Base-by-base conservation (phyloP, 129 eudicot species). In the Centrapalus pauciflorus region DNA sequence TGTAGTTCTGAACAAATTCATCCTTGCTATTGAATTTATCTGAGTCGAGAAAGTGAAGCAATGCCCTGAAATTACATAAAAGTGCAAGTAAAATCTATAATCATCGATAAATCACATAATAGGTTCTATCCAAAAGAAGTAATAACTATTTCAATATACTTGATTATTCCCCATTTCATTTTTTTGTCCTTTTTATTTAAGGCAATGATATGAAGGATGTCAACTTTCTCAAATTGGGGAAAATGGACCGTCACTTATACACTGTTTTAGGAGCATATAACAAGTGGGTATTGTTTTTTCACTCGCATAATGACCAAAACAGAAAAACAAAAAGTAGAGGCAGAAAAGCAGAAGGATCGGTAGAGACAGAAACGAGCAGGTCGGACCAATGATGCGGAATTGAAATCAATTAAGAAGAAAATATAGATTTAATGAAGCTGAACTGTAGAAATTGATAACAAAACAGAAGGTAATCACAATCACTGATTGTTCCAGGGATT, bases 41-140 rank as follows among this genome's bases (percentile, higher is more conserved):
- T 35, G 90, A 78, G 86, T 94, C 99, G 28, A 94, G 94, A 78
- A 94, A 94, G 87, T 94, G 99, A 79, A 94, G 97, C 75, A 94
- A 71, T 27, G 99, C 99, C 99, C 99, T 92, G 84, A 33, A 59
- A 71, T 59, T 56, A 61, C 61, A 77, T 29, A 41, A 52, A 67
- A 64, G 43, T 25, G 35, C 79, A 59, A 69, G 66, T 43, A 17
- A 20, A 49, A 33, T 68, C 26, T 26, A 26, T 54, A 19, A 13
- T 4, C 61, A 33, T 0, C 16, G 1, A 61, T 40, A 61, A 33
- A 48, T 28, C 55, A 55, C 24, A 48, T 9, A 17, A 50, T 35
- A 61, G 6, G 13, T 61, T 16, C 29, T 61, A 34, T 54, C 14
- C 10, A 13, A 48, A 45, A 60, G 24, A 67, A 68, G 27, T 16